Conservation (phyloP, 2,329 filamentous ascomycete species). For the Claviceps pazoutovae region DNA sequence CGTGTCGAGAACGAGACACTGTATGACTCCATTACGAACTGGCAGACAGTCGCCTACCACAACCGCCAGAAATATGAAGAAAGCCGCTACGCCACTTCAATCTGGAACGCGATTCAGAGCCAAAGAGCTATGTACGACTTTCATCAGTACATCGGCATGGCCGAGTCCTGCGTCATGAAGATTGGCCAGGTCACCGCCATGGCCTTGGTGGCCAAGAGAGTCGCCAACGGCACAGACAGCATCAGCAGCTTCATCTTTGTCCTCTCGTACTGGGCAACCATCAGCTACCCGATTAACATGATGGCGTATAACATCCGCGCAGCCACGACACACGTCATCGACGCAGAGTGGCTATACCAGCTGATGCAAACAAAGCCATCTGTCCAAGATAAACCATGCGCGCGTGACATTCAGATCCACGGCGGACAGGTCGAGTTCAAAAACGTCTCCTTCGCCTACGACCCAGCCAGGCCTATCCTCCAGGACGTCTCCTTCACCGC, state of each 20-base stretch:
- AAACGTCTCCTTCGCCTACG: constrained; percentile 41
- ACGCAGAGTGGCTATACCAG: constrained; percentile 46
- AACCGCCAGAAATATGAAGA: constrained; percentile 14
- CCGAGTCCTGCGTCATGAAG: constrained; percentile 8
- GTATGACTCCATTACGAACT: constrained; percentile 19
- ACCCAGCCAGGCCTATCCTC: constrained; percentile 35
- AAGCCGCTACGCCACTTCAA: constrained; percentile 9
- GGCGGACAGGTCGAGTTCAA: constrained; percentile 38
- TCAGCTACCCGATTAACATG: constrained; percentile 25
- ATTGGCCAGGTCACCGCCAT: constrained; percentile 8
- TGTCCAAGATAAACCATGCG: too few relatives aligned
- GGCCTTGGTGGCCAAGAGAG: constrained; percentile 3
- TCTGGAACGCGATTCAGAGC: constrained; percentile 5
- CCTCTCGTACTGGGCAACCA: constrained; percentile 45
- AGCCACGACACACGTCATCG: constrained; percentile 35
- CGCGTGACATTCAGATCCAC: constrained; percentile 14
- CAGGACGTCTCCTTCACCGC: constrained; percentile 33
- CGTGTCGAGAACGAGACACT: constrained; percentile 9
- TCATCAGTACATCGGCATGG: constrained; percentile 4
- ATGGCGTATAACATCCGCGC: constrained; percentile 16
- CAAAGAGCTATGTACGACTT: constrained; percentile 6
- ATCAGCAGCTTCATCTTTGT: constrained; percentile 41
- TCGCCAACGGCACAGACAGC: constrained; percentile 21
- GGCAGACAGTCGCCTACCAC: constrained; percentile 38
- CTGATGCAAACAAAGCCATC: constrained; percentile 31